phyloP scores from a whole-genome alignment of 768 basidiomycete species.

The Saitozyma podzolica region DNA sequence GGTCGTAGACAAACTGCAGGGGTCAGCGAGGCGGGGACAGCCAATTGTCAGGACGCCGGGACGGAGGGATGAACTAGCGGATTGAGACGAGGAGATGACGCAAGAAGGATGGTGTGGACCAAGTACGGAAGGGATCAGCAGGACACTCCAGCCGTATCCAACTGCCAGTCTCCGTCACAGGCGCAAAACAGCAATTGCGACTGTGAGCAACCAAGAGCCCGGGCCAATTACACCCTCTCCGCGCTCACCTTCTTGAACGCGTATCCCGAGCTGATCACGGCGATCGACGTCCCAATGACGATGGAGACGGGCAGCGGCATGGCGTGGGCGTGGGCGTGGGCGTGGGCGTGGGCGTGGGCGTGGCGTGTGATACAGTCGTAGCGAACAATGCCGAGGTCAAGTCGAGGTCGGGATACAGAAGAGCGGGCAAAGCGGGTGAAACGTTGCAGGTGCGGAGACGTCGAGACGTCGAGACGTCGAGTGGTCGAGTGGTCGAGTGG shows the following conservation, averaged over 20 bases:
- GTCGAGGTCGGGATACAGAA: too few relatives aligned
- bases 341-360: too few relatives aligned
- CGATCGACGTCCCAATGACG: slow-evolving; percentile 37
- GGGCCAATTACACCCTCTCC: not conserved
- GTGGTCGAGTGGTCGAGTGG: too few relatives aligned
- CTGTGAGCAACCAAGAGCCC: not conserved
- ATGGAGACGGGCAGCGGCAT: slow-evolving; percentile 40
- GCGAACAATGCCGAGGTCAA: too few relatives aligned
- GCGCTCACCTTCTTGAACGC: slow-evolving; percentile 43
- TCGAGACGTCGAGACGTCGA: too few relatives aligned
- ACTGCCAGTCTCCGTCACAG: not conserved
- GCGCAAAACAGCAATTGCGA: not conserved
- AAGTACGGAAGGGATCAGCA: not conserved
- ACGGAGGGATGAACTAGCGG: too few relatives aligned
- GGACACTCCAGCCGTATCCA: too few relatives aligned
- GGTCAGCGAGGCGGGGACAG: slow-evolving; percentile 7
- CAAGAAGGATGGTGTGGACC: not conserved
- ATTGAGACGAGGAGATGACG: not conserved
- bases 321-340: too few relatives aligned
- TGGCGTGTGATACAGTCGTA: too few relatives aligned
- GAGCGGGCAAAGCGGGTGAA: too few relatives aligned
- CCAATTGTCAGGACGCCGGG: not conserved
- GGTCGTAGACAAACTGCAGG: slow-evolving; percentile 41
- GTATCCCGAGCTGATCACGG: slow-evolving; percentile 41
- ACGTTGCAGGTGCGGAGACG: too few relatives aligned